Evolutionary conservation across 2,329 filamentous ascomycete species (phyloP), one percentile per base, ranked within the genome.

Genomic region (Chaetomium strumarium): DNA sequence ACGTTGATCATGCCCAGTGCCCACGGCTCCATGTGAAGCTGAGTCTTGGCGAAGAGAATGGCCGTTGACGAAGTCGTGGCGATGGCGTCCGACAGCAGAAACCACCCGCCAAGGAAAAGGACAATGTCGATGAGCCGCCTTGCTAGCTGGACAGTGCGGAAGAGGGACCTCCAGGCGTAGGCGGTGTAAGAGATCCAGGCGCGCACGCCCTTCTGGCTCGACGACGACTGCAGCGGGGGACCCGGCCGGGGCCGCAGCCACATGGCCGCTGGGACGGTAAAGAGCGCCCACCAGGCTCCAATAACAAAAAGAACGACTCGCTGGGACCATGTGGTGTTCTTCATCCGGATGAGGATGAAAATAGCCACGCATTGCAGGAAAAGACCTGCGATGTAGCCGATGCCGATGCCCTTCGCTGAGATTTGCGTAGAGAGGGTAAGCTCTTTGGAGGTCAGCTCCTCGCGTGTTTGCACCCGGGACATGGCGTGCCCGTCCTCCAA

Each of bases 21-120:
- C 69, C 89, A 90, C 1, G 91, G 85, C 53, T 85, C 79, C 93
- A 99, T 99, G 58, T 87, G 82, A 10, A 99, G 75, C 58, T 90
- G 83, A 0, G 92, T 97, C 72, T 97, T 97, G 38, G 92, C 93
- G 67, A 96, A 99, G 10, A 99, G 77, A 29, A 97, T 90, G 0
- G 93, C 93, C 0, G 93, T 97, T 13, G 90, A 92, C 33, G 88
- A 93, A 0, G 95, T 92, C 0, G 93, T 97, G 8, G 93, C 93
- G 58, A 97, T 90, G 39, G 88, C 90, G 64, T 99, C 93, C 7
- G 88, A 95, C 1, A 99, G 78, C 30, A 99, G 77, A 66, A 99
- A 96, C 93, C 93, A 99, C 6, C 89, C 90, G 3, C 79, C 82
- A 5, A 99, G 78, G 66, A 93, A 93, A 7, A 92, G 74, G 29